phyloP scores from a whole-genome alignment of 2,329 filamentous ascomycete species.

The Pochonia chlamydosporia region DNA sequence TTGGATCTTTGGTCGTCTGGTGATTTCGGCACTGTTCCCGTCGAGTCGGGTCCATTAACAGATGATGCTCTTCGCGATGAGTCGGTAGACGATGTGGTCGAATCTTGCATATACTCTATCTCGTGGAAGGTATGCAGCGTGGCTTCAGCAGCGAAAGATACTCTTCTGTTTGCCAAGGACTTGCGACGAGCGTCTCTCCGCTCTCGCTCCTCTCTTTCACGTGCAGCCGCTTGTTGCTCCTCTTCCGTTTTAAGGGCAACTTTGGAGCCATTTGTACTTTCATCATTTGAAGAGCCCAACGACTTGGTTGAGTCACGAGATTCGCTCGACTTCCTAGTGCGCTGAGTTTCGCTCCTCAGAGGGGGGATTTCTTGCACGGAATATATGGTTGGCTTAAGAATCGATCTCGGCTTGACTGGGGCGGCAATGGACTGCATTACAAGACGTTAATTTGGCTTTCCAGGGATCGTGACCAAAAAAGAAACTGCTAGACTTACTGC shows the following conservation, averaged over 20 bases:
- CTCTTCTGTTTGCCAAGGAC: conserved; percentile 84
- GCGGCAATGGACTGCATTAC: conserved; percentile 46
- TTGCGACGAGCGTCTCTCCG: conserved; percentile 85
- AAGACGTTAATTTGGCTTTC: not conserved
- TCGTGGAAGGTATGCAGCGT: conserved; percentile 97
- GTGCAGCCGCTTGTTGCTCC: conserved; percentile 62
- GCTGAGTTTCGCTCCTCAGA: conserved; percentile 36
- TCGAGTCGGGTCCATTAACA: conserved; percentile 28
- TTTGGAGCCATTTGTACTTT: conserved; percentile 39
- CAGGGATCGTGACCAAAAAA: conserved; percentile 2
- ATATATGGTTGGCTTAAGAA: conserved; percentile 74
- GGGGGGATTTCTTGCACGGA: conserved; percentile 61
- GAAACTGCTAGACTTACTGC: conserved; percentile 50
- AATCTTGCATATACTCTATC: conserved; percentile 82
- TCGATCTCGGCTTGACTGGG: conserved; percentile 55
- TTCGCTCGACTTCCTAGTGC: not conserved
- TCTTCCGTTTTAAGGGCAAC: conserved; percentile 64
- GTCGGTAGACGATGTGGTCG: conserved; percentile 74
- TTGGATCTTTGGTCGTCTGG: conserved; percentile 60
- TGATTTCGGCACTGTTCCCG: conserved; percentile 43
- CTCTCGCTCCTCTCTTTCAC: conserved; percentile 66
- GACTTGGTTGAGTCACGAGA: conserved; percentile 8
- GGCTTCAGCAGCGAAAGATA: conserved; percentile 95
- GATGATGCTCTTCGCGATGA: conserved; percentile 69
- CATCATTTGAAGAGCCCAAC: conserved; percentile 14